These are phyloP conservation scores for Candida boidinii DNA, from an alignment of 805 yeast genomes.

Conservation along the genomic window DNA sequence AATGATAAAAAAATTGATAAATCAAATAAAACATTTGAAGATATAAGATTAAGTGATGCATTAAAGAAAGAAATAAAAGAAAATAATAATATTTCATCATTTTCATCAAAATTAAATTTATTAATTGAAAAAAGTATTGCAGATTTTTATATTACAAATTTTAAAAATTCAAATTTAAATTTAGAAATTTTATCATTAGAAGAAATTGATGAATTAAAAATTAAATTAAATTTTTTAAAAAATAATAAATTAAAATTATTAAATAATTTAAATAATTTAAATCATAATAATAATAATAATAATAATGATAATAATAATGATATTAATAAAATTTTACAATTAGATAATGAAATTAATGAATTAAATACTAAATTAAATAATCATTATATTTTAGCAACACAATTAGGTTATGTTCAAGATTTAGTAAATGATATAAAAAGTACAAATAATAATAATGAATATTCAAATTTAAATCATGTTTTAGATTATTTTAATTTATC, in stretches of 20 bases:
- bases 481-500: too few relatives aligned
- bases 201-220: constrained; percentile 8
- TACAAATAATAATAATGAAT: too few relatives aligned
- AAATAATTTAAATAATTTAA: background rate
- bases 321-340: background rate
- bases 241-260: constrained; percentile 2
- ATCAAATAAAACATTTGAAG: too few relatives aligned
- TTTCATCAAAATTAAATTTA: constrained; percentile 4
- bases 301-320: too few relatives aligned
- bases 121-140: constrained; percentile 12
- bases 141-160: constrained; percentile 6
- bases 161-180: background rate
- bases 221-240: constrained; percentile 5
- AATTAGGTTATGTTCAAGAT: constrained; percentile 37
- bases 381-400: constrained; percentile 36
- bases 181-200: constrained; percentile 6
- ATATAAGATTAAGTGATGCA: too few relatives aligned
- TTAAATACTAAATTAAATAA: constrained; percentile 22
- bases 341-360: constrained; percentile 14
- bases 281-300: background rate
- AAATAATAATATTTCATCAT: too few relatives aligned
- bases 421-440: too few relatives aligned
- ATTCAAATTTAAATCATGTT: too few relatives aligned
- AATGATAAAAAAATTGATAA: too few relatives aligned
- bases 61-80: too few relatives aligned